phyloP scores from a whole-genome alignment of 352 stramenopile species.

The Phytophthora pisi region DNA sequence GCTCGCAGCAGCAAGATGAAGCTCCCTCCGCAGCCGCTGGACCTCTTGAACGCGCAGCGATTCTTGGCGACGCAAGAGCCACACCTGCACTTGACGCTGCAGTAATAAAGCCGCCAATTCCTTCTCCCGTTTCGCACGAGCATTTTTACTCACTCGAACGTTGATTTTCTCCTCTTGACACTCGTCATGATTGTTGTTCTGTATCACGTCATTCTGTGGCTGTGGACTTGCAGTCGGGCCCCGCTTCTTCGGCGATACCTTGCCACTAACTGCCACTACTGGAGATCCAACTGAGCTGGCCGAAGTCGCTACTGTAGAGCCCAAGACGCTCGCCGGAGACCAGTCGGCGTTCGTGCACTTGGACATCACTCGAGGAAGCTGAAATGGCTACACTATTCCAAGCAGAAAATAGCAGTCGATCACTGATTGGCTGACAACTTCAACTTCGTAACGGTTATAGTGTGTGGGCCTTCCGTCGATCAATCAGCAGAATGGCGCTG shows the following conservation, averaged over 20 bases:
- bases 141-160: neutral
- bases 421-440: slow-evolving; percentile 26
- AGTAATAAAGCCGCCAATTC: slow-evolving; percentile 25
- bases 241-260: slow-evolving; percentile 12
- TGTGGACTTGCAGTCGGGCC: neutral
- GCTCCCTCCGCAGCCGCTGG: slow-evolving; percentile 14
- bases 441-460: slow-evolving; percentile 28
- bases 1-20: slow-evolving; percentile 14
- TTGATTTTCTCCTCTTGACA: neutral
- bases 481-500: slow-evolving; percentile 22
- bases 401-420: slow-evolving; percentile 5
- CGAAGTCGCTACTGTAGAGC: slow-evolving; percentile 13
- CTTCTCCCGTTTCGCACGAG: neutral
- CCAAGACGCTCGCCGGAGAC: slow-evolving; percentile 56
- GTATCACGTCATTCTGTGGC: neutral
- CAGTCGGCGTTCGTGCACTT: slow-evolving; percentile 34
- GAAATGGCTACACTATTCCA: slow-evolving; percentile 16
- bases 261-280: neutral
- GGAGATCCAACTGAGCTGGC: neutral
- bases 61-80: slow-evolving; percentile 33
- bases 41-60: slow-evolving; percentile 11
- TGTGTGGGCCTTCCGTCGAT: neutral
- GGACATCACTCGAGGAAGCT: slow-evolving; percentile 11
- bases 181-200: slow-evolving; percentile 25
- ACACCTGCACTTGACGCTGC: slow-evolving; percentile 32